A percentile compares a stretch with the other conserved stretches of the same genome.
phyloP scores from a whole-genome alignment of 169 alveolate genomes.

The Amoebophrya sp. region DNA sequence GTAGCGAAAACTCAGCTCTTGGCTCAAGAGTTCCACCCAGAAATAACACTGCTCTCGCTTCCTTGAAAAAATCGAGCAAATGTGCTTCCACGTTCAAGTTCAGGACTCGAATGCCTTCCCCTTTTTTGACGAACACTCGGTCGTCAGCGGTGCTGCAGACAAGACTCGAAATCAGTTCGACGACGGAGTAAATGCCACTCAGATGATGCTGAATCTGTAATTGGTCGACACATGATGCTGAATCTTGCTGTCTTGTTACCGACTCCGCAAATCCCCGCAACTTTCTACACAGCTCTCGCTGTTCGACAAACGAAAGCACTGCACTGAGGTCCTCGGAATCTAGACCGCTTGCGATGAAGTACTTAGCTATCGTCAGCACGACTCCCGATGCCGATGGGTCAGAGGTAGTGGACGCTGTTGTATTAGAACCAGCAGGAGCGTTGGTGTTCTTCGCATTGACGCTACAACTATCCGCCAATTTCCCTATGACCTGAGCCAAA shows the following conservation, averaged over 20 bases:
- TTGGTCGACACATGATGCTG: too few relatives aligned
- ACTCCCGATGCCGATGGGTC: neutral
- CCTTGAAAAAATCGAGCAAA: neutral
- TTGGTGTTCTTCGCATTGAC: neutral
- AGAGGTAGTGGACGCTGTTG: too few relatives aligned
- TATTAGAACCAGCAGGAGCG: neutral
- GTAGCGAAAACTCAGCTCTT: neutral
- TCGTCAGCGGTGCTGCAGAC: neutral
- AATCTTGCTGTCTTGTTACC: neutral
- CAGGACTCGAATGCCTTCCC: neutral
- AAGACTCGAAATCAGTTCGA: neutral
- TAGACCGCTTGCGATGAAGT: neutral
- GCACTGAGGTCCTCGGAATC: neutral
- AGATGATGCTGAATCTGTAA: neutral
- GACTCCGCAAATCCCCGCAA: neutral
- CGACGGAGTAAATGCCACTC: neutral
- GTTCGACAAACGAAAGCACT: neutral
- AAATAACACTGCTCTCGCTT: neutral
- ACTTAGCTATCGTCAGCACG: neutral
- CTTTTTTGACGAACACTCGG: neutral
- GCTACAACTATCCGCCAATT: neutral
- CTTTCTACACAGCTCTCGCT: neutral
- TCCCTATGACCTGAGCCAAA: neutral
- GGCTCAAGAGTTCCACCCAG: neutral
- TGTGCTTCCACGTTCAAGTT: neutral